Base-by-base conservation (phyloP, 345 rosid species). In the Microcos paniculata region DNA sequence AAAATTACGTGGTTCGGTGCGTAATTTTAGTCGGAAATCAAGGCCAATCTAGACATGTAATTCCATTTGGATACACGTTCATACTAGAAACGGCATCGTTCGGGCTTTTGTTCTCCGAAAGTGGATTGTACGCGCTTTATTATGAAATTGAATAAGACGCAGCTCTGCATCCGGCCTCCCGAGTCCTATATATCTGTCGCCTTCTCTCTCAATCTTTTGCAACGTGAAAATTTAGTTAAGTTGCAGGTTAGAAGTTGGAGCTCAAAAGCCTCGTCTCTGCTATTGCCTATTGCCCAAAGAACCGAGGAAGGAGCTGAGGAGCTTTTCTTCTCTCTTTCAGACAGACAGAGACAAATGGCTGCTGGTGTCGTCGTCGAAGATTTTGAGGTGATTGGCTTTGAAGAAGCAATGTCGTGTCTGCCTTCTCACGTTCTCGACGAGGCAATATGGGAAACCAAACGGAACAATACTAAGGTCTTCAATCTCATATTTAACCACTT, bases 231-330 rank as follows among this genome's bases (percentile, higher is more conserved):
- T 80, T 81, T 88, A 87, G 94, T 84, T 90, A 77, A 65, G 87
- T 79, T 88, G 85, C 97, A 86, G 97, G 97, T 94, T 79, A 71
- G 87, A 86, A 84, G 95, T 85, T 86, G 92, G 93, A 84, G 78
- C 67, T 26, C 38, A 12, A 58, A 70, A 59, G 19, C 53, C 75
- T 73, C 79, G 82, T 30, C 40, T 65, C 83, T 72, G 76, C 75
- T 72, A 70, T 59, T 26, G 73, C 23, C 70, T 68, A 79, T 59
- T 57, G 49, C 38, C 59, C 77, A 66, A 18, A 68, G 19, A 55
- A 64, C 62, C 79, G 77, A 59, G 75, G 64, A 62, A n/a, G 0
- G 48, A 80, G 52, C n/a, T 4, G n/a, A 61, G 57, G 46, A 21
- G 8, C 75, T 8, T 30, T 30, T 63, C 31, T 43, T 43, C 28